These are phyloP conservation scores for Orbilia brochopaga DNA, from an alignment of 2,329 filamentous ascomycete genomes.

Conservation along the genomic window DNA sequence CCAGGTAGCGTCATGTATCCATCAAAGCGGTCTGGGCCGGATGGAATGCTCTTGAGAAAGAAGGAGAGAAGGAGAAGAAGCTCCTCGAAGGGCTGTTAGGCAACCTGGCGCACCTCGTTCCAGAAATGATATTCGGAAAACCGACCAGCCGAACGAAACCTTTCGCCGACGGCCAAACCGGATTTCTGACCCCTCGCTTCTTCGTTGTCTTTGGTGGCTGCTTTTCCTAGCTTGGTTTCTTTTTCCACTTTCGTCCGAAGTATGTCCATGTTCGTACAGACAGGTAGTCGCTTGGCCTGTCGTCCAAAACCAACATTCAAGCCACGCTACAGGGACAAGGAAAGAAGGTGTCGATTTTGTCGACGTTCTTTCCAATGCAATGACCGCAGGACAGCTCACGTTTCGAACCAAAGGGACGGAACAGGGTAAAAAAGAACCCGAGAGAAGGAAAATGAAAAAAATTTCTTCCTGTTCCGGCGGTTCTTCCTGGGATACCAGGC, in stretches of 20 bases:
- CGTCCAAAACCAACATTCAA: constrained; percentile 19
- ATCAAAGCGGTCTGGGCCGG: too few species aligned
- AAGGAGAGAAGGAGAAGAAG: too few species aligned
- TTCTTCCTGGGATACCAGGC: background rate
- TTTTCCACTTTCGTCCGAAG: constrained; percentile 48
- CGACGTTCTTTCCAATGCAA: background rate
- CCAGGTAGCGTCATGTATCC: too few species aligned
- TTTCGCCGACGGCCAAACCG: constrained; percentile 28
- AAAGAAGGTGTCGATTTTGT: constrained; percentile 17
- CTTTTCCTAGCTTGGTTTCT: constrained; percentile 12
- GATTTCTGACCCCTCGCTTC: constrained; percentile 6
- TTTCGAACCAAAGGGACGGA: background rate
- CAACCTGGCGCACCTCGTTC: constrained; percentile 18
- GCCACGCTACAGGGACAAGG: constrained; percentile 20
- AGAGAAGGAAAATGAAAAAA: background rate
- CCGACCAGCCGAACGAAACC: constrained; percentile 31
- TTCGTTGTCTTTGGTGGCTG: constrained; percentile 7
- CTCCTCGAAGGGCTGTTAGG: background rate
- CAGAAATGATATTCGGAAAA: constrained; percentile 41
- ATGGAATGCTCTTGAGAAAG: too few species aligned
- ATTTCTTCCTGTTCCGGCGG: background rate
- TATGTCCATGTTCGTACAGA: constrained; percentile 21
- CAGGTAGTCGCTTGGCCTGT: constrained; percentile 23
- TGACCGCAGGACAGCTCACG: background rate
- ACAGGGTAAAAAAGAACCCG: too few species aligned